Base-by-base conservation (phyloP, 192 early-diverging fungal species). In the Coemansia sp. region DNA sequence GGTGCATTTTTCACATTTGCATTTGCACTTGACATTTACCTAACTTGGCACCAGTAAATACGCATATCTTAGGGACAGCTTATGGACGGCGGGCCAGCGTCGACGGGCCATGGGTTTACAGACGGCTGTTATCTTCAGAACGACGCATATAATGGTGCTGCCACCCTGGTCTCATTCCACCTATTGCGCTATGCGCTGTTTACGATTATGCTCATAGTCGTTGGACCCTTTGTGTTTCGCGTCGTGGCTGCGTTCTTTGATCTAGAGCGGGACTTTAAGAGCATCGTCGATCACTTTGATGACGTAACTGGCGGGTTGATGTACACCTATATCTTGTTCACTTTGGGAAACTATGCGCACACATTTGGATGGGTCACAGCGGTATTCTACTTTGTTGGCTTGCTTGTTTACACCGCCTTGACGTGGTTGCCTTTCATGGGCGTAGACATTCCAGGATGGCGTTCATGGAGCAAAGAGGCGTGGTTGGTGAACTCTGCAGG, bases 311-410 rank as follows among this genome's bases (percentile, higher is more conserved):
- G 80, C 18, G 86, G 85, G 0, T 73, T 90, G 12, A 74, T 87
- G 3, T 93, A 92, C 75, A 76, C 87, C 10, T 83, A 87, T 40
- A 78, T 93, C 22, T 73, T 93, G 5, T 93, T 93, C 72, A 88
- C 90, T 38, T 86, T 93, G 83, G 92, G 92, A 47, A 90, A 90
- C 76, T 93, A 93, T 71, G 77, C 91, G 18, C 78, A 84, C 49
- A 89, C 89, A 18, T 85, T 92, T 49, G 79, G 81, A 77, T 89
- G 88, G 78, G 77, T 76, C 18, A 75, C 72, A 0, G 55, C 71
- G 34, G 68, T 79, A 46, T 75, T 73, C 49, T 88, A 79, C 38
- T 79, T 86, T 79, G 69, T 77, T 24, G 83, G 87, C 7, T 39
- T 89, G 1, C 81, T 90, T 61, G 86, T 58, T 13, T 91, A 79